phyloP scores from a whole-genome alignment of 1,284 basidiomycete species.

The Pseudozyma pruni region DNA sequence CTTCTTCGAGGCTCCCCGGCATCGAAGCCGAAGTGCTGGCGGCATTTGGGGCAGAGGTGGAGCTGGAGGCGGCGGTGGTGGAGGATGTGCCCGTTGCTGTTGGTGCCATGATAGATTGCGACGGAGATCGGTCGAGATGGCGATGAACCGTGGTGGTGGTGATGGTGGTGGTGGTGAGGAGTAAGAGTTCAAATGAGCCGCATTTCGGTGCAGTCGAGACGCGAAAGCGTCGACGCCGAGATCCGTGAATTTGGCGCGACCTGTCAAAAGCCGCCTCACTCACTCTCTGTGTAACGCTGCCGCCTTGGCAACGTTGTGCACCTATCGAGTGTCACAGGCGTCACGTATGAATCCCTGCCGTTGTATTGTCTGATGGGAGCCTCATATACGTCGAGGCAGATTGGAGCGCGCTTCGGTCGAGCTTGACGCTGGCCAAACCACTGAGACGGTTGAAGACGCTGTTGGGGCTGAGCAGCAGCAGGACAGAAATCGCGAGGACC shows the following conservation, averaged over 20 bases:
- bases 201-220: too few species aligned
- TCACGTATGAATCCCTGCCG: too few species aligned
- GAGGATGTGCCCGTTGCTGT: conserved; percentile 22
- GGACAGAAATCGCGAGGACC: conserved; percentile 10
- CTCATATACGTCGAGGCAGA: too few species aligned
- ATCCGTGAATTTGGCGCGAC: background rate
- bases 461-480: conserved; percentile 35
- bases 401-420: conserved; percentile 8
- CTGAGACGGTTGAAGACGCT: conserved; percentile 14
- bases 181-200: background rate
- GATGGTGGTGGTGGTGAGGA: background rate
- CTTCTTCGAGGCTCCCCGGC: conserved; percentile 58
- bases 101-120: conserved; percentile 28
- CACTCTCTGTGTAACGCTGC: too few species aligned
- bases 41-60: background rate
- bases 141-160: background rate
- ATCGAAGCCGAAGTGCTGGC: conserved; percentile 1
- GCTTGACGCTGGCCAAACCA: conserved; percentile 36
- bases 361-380: too few species aligned
- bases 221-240: background rate
- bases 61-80: background rate
- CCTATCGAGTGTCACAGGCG: too few species aligned
- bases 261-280: too few species aligned
- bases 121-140: background rate
- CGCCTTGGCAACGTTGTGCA: too few species aligned